phyloP scores from a whole-genome alignment of 305 asterid species.

The Salvia sclarea region DNA sequence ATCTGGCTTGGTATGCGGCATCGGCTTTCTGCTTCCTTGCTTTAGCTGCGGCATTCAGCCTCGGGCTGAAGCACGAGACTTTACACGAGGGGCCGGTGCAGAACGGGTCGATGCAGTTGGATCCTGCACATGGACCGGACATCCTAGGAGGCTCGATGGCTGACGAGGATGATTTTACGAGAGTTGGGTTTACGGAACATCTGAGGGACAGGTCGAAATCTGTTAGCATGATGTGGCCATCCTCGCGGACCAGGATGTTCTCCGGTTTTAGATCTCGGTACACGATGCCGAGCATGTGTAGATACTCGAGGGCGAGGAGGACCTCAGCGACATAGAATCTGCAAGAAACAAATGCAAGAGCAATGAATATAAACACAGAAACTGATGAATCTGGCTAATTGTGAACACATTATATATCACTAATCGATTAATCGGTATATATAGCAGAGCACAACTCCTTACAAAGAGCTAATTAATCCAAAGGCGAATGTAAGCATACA shows the following conservation, averaged over 20 bases:
- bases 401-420: not conserved
- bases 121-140: slow-evolving; percentile 64
- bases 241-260: slow-evolving; percentile 67
- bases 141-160: slow-evolving; percentile 29
- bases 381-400: not conserved
- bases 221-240: slow-evolving; percentile 78
- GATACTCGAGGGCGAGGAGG: slow-evolving; percentile 69
- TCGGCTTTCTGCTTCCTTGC: slow-evolving; percentile 49
- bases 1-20: slow-evolving; percentile 38
- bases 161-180: slow-evolving; percentile 45
- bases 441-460: no score
- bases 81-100: slow-evolving; percentile 61
- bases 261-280: slow-evolving; percentile 76
- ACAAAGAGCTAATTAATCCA: no score
- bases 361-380: not conserved
- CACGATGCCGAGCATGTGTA: slow-evolving; percentile 75
- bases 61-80: slow-evolving; percentile 61
- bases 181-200: slow-evolving; percentile 27
- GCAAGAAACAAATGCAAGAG: slow-evolving; percentile 27
- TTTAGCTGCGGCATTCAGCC: slow-evolving; percentile 40
- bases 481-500: no score
- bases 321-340: slow-evolving; percentile 82
- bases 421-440: no score
- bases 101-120: slow-evolving; percentile 72
- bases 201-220: slow-evolving; percentile 33